Evolutionary conservation across 148 eudicot species (phyloP), one percentile per base, ranked within the genome.

Genomic region (Salicornia ramosissima): DNA sequence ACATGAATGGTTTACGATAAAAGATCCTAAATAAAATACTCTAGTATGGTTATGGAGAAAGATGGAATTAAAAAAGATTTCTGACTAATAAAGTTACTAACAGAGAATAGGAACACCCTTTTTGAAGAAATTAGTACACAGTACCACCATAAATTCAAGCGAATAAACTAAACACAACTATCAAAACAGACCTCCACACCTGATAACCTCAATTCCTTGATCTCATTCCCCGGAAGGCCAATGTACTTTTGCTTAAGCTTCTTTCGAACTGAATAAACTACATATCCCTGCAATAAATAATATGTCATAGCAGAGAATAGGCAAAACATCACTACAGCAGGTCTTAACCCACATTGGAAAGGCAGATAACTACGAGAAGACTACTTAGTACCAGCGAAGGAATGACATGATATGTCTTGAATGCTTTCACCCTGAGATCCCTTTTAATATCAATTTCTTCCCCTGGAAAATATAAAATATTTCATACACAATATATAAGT

Each of bases 351-450:
- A 65, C 22, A 15, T 39, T 28, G 22, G 18, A 24, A 65, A 10
- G 34, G 33, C 19, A 58, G 5, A 31, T 7, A 34, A 40, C 2
- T 0, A 8, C 36, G 22, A 45, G 22, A 22, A 12, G 2, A 25
- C 16, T 8, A 25, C 2, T 29, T 39, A 19, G 5, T 77, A 88
- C 98, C 96, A 88, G 98, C 77, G 95, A 85, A 13, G 90, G 96
- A 72, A 93, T 80, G 73, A 69, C 82, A 56, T 90, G 98, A 75
- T 83, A 88, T 46, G 98, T 93, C 75, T 68, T 87, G 75, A 90
- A 90, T 24, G 92, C 95, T 80, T 71, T 90, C 33, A 88, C 98
- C 86, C 84, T 90, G 43, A 93, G 80, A 78, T 90, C 96, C 73
- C 74, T 90, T 77, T 91, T 83, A 50, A 90, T 72, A 42, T 34